Percentiles rank a stretch among this genome's conserved stretches.
Evolutionary conservation across 192 early-diverging fungal genomes (phyloP).

Genomic region (Lunasporangiospora selenospora): DNA sequence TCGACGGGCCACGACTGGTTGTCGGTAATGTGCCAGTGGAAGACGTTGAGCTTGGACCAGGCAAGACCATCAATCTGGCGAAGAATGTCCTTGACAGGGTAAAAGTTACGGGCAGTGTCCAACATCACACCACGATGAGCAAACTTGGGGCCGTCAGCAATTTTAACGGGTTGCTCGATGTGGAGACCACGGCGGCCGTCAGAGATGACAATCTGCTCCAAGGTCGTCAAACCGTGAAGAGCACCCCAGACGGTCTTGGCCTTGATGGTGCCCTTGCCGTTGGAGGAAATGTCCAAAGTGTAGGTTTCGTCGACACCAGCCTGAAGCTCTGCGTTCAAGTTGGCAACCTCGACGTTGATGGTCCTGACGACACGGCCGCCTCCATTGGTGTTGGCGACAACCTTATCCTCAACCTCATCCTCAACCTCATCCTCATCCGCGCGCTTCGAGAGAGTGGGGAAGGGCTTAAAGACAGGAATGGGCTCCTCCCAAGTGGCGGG

Average conservation of each 20-base stretch:
- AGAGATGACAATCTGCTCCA: slow-evolving; percentile 68
- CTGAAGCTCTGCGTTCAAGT: slow-evolving; percentile 57
- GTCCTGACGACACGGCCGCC: slow-evolving; percentile 19
- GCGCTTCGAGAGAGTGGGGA: slow-evolving; percentile 33
- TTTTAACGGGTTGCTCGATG: slow-evolving; percentile 61
- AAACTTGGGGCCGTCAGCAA: slow-evolving; percentile 67
- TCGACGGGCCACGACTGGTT: slow-evolving; percentile 63
- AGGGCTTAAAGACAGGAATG: slow-evolving; percentile 26
- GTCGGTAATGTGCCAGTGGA: slow-evolving; percentile 79
- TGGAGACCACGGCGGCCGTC: slow-evolving; percentile 48
- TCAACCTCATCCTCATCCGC: slow-evolving; percentile 18
- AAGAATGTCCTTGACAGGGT: slow-evolving; percentile 57
- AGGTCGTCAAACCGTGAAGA: slow-evolving; percentile 73
- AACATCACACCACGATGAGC: slow-evolving; percentile 74
- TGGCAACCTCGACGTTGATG: slow-evolving; percentile 52
- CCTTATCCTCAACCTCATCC: not conserved
- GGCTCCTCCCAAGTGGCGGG: slow-evolving; percentile 45
- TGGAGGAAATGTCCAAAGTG: slow-evolving; percentile 63
- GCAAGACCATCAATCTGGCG: slow-evolving; percentile 72
- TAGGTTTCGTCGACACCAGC: slow-evolving; percentile 77
- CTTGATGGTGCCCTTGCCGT: slow-evolving; percentile 59
- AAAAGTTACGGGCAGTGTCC: slow-evolving; percentile 78
- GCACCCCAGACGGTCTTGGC: slow-evolving; percentile 74
- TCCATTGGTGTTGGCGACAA: slow-evolving; percentile 9
- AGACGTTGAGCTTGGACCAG: slow-evolving; percentile 80